Evolutionary conservation across 805 yeast genomes (phyloP).

Genomic region (Pichia ethanolica): DNA sequence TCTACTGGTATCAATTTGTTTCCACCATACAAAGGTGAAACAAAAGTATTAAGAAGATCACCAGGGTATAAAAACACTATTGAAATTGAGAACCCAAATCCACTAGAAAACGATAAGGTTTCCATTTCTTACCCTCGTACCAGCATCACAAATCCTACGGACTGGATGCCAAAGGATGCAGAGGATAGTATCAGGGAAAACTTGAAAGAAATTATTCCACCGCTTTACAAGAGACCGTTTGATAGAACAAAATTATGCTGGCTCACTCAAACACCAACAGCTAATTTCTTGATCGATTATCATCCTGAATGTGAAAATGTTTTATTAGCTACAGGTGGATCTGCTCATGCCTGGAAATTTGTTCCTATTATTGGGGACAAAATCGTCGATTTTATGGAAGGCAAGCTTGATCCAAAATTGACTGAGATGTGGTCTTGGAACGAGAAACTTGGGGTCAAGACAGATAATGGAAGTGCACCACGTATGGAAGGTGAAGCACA

Average conservation of each 20-base stretch:
- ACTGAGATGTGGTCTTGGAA: conserved; percentile 19
- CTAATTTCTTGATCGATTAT: conserved; percentile 20
- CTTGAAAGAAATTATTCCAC: conserved; percentile 19
- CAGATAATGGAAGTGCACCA: conserved; percentile 22
- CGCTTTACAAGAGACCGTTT: conserved; percentile 18
- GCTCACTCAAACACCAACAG: conserved; percentile 21
- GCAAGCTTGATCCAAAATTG: conserved; percentile 14
- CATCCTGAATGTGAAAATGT: conserved; percentile 19
- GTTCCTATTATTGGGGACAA: conserved; percentile 23
- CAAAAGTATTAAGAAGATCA: conserved; percentile 21
- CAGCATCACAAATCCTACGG: conserved; percentile 13
- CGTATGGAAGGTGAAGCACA: conserved; percentile 21
- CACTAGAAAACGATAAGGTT: conserved; percentile 3
- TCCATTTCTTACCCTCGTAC: conserved; percentile 21
- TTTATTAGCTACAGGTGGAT: conserved; percentile 22
- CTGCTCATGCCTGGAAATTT: conserved; percentile 25
- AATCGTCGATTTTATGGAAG: conserved; percentile 18
- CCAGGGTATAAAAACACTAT: conserved; percentile 21
- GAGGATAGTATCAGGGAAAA: conserved; percentile 17
- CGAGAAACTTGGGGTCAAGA: conserved; percentile 11
- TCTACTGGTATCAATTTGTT: conserved; percentile 24
- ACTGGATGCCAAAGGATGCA: conserved; percentile 24
- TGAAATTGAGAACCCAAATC: conserved; percentile 15
- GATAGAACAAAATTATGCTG: conserved; percentile 23
- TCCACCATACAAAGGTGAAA: conserved; percentile 24